Evolutionary conservation across 441 rosid genomes (phyloP), one percentile per base, ranked within the genome.

Genomic region (Viola pubescens): DNA sequence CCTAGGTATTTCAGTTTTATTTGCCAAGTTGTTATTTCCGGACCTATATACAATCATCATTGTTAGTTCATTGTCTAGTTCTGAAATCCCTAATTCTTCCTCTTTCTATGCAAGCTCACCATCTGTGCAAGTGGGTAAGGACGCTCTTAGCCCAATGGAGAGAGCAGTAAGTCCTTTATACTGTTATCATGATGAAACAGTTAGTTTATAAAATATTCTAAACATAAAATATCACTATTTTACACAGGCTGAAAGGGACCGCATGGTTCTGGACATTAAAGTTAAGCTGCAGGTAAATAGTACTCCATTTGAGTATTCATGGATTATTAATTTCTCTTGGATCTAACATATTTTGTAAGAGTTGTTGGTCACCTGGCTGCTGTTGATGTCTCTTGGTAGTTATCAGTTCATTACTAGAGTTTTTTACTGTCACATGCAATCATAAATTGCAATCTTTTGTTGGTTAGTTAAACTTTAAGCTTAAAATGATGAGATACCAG

Each of bases 211-310:
- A 48, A 62, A 39, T 52, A 7, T 63, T 37, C 55, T 66, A 50
- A 72, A 42, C 16, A 37, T 45, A 37, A 42, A 57, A 26, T 34
- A 50, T 43, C n/a, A 7, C 58, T 68, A 52, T 48, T 67, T 71
- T 67, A 56, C 26, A 19, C 79, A 91, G 99, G 97, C 96, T 51
- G 99, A 91, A 81, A 85, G 96, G 69, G 98, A 88, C 1, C 96
- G 83, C 58, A 94, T 94, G 99, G 99, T 94, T 78, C 76, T 94
- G 88, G 99, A 94, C 88, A 94, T 94, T 58, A 65, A 88, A 80
- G 99, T 91, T 73, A 94, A 94, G 74, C 86, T 94, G 77, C 99
- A 91, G 97, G 97, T 94, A 74, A 51, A 56, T 19, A 47, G 55
- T 49, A 7, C 4, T 58, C 14, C 37, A 14, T 37, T 19, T 3